These are phyloP conservation scores for Candida odintsovae DNA, from an alignment of 805 yeast genomes.

Conservation along the genomic window DNA sequence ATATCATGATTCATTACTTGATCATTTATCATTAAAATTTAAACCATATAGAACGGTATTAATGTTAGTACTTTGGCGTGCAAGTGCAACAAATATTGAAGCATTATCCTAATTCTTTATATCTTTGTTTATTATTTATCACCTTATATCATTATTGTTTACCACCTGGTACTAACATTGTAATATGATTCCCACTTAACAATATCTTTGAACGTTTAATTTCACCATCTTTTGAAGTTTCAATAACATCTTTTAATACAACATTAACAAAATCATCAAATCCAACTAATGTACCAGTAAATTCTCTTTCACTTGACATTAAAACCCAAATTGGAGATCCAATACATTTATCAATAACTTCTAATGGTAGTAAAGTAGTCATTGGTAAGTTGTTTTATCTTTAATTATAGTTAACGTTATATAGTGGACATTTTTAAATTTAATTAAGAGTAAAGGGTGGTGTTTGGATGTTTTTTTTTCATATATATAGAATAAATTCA, in stretches of 20 bases:
- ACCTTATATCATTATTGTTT: no score
- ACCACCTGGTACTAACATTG: conserved; percentile 61
- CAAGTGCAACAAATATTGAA: conserved; percentile 41
- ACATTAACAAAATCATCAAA: conserved; percentile 94
- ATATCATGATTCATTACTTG: conserved; percentile 51
- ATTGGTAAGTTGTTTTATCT: neutral
- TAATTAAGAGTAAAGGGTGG: neutral
- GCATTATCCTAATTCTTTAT: conserved; percentile 1
- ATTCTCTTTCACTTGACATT: conserved; percentile 60
- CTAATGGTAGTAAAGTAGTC: conserved; percentile 40
- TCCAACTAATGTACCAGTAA: conserved; percentile 83
- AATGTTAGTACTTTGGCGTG: conserved; percentile 71
- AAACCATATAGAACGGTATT: conserved; percentile 63
- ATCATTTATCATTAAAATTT: conserved; percentile 50
- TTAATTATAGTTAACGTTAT: no score
- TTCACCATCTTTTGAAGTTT: conserved; percentile 41
- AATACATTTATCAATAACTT: conserved; percentile 80
- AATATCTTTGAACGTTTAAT: conserved; percentile 53
- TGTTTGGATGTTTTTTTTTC: neutral
- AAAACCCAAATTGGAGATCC: conserved; percentile 76
- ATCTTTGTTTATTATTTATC: no score
- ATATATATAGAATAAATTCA: no score
- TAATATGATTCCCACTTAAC: conserved; percentile 65
- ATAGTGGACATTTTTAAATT: no score
- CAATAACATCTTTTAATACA: conserved; percentile 78